These are phyloP conservation scores for Strobilomyces echinocephalus DNA, from an alignment of 768 basidiomycete species.

Conservation along the genomic window DNA sequence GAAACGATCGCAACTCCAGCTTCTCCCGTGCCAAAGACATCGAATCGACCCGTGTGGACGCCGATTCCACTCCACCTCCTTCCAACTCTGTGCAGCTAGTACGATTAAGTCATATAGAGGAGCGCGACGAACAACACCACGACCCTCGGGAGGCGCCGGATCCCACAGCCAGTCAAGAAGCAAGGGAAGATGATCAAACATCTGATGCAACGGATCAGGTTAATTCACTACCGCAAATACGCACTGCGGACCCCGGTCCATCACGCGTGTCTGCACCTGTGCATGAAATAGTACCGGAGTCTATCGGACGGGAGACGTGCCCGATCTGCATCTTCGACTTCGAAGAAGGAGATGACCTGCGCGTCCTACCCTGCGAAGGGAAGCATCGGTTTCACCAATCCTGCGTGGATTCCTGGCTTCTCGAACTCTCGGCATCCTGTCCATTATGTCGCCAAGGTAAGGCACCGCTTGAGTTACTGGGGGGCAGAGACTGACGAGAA, in stretches of 20 bases:
- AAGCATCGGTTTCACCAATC: conserved; percentile 85
- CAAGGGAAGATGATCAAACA: neutral
- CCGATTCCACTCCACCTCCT: neutral
- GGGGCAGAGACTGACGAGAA: neutral
- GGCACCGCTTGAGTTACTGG: conserved; percentile 10
- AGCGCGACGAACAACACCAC: neutral
- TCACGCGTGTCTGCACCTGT: neutral
- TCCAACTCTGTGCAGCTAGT: conserved; percentile 10
- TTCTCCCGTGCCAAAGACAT: conserved; percentile 28
- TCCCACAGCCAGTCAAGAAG: neutral
- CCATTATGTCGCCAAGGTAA: conserved; percentile 88
- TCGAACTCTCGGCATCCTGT: conserved; percentile 86
- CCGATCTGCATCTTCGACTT: conserved; percentile 96
- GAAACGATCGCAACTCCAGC: conserved; percentile 9
- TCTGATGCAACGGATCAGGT: conserved; percentile 7
- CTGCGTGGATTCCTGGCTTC: conserved; percentile 92
- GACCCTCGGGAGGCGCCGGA: neutral
- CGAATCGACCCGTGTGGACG: conserved; percentile 19
- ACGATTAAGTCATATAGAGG: conserved; percentile 1
- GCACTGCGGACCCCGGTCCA: neutral
- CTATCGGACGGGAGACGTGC: conserved; percentile 80
- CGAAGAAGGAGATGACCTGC: conserved; percentile 87
- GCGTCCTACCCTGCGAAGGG: conserved; percentile 87
- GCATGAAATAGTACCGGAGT: conserved; percentile 43
- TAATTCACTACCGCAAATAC: neutral